Evolutionary conservation across 805 yeast genomes (phyloP).

Genomic region (Zygotorulaspora florentina): DNA sequence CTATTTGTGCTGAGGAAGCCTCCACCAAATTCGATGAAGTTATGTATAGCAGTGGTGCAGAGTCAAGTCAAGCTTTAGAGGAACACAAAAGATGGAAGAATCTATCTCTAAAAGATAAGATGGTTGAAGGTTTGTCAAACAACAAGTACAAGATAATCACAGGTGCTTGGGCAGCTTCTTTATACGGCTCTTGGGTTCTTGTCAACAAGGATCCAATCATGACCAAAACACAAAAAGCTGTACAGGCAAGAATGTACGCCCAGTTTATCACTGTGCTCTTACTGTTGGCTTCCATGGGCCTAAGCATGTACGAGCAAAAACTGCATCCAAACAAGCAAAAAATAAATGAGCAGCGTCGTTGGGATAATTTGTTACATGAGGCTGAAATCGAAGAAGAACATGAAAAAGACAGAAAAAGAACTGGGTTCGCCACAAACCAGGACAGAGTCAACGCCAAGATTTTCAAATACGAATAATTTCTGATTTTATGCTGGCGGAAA

Average conservation of each 20-base stretch:
- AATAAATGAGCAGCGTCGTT: conserved; percentile 37
- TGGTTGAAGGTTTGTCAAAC: conserved; percentile 45
- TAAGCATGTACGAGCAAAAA: conserved; percentile 61
- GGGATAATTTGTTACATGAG: conserved; percentile 46
- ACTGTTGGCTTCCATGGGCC: conserved; percentile 62
- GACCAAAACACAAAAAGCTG: conserved; percentile 74
- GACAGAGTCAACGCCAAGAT: conserved; percentile 39
- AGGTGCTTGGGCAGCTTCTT: conserved; percentile 73
- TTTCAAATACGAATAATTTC: conserved; percentile 24
- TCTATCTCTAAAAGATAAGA: conserved; percentile 47
- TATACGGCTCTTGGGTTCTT: conserved; percentile 72
- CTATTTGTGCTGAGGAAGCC: conserved; percentile 67
- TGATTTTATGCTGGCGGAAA: neutral
- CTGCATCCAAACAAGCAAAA: conserved; percentile 41
- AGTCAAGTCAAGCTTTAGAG: conserved; percentile 40
- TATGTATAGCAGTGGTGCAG: conserved; percentile 47
- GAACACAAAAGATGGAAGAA: conserved; percentile 50
- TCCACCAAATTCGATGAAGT: conserved; percentile 62
- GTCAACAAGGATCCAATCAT: conserved; percentile 72
- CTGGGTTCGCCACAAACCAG: conserved; percentile 29
- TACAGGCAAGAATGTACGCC: conserved; percentile 88
- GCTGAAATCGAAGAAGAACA: conserved; percentile 39
- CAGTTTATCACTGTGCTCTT: conserved; percentile 74
- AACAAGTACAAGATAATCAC: conserved; percentile 66
- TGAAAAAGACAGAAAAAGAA: conserved; percentile 17